Percentiles rank a stretch among this genome's conserved stretches.
Conservation (phyloP, 176 grass and related monocot genomes). For the Aegilops tauschii region DNA sequence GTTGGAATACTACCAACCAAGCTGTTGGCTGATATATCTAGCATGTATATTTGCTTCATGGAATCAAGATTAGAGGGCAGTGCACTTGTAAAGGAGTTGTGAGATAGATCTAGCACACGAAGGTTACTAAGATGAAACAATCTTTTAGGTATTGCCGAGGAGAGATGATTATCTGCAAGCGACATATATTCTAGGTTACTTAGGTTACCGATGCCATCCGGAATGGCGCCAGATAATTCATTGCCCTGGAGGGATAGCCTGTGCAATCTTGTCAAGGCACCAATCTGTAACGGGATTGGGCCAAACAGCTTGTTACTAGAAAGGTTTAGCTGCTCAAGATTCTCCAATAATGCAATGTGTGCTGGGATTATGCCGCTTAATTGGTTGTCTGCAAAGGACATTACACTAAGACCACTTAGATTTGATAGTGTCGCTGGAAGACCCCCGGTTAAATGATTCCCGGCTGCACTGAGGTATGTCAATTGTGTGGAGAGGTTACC, state of each 20-base stretch:
- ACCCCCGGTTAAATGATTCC: background rate
- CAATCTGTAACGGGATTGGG: background rate
- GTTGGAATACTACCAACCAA: slow-evolving; percentile 3
- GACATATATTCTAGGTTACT: background rate
- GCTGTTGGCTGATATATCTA: background rate
- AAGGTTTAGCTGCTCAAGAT: background rate
- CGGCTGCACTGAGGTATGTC: background rate
- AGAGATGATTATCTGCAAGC: background rate
- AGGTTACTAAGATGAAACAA: background rate
- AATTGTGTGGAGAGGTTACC: background rate
- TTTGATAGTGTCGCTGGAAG: background rate
- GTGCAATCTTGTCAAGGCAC: background rate
- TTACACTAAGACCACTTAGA: background rate
- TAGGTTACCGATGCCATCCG: background rate
- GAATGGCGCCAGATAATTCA: background rate
- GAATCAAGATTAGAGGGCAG: background rate
- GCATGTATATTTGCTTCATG: background rate
- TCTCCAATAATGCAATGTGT: background rate
- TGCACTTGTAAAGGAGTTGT: background rate
- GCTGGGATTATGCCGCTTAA: background rate
- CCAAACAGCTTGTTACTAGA: background rate
- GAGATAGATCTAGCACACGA: background rate
- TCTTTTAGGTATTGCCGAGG: background rate
- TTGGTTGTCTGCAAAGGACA: background rate
- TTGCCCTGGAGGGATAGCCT: background rate